These are phyloP conservation scores for Sesbania bispinosa DNA, from an alignment of 306 rosid genomes.

Conservation along the genomic window DNA sequence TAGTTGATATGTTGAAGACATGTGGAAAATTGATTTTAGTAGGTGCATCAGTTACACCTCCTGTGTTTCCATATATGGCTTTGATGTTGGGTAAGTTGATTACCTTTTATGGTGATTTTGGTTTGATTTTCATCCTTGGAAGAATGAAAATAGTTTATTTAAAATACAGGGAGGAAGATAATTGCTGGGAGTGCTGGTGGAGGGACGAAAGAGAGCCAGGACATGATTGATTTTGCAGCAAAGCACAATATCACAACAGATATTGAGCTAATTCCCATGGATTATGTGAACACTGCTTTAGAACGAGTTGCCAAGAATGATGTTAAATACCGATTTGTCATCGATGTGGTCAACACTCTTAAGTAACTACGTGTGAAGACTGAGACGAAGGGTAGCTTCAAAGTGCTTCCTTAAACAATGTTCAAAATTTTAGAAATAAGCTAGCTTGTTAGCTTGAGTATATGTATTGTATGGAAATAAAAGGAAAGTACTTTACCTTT, in stretches of 20 bases:
- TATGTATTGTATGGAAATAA: no score
- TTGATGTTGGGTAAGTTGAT: conserved; percentile 28
- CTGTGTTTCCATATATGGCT: conserved; percentile 31
- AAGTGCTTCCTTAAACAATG: no score
- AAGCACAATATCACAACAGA: conserved; percentile 34
- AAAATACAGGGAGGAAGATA: conserved; percentile 37
- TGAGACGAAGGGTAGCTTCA: no score
- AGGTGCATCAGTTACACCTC: conserved; percentile 30
- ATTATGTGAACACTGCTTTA: conserved; percentile 30
- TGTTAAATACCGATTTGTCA: conserved; percentile 41
- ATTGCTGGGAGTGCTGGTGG: conserved; percentile 33
- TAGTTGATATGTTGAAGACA: conserved; percentile 8
- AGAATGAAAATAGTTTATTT: no score
- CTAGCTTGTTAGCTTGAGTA: no score
- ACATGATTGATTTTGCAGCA: conserved; percentile 37
- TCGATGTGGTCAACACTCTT: conserved; percentile 35
- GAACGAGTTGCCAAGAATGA: conserved; percentile 31
- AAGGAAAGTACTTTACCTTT: no score
- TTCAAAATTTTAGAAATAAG: no score
- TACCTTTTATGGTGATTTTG: neutral
- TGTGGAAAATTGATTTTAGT: conserved; percentile 42
- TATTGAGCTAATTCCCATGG: conserved; percentile 33
- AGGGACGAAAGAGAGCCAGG: conserved; percentile 35
- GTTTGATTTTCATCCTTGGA: no score
- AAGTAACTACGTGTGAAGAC: no score